phyloP scores from a whole-genome alignment of 1,139 yeast genomes.

The Yamadazyma taylorii region DNA sequence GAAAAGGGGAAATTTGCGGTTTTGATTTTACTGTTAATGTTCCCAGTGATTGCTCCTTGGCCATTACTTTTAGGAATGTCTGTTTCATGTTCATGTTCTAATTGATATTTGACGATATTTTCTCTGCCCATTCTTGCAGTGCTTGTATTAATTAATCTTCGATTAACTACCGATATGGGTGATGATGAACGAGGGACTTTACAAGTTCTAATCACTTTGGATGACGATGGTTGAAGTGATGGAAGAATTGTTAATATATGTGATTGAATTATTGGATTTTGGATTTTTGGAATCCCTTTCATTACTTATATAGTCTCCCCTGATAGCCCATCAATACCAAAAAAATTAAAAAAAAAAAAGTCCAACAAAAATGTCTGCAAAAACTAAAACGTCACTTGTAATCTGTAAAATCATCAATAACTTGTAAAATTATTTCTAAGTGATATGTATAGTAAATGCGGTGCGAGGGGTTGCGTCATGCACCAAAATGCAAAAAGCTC shows the following conservation, averaged over 20 bases:
- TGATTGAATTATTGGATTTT: no score
- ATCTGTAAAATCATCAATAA: neutral
- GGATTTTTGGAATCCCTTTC: no score
- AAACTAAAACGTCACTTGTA: conserved; percentile 1
- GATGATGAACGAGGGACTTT: neutral
- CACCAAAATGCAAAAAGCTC: no score
- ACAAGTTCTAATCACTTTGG: conserved; percentile 1
- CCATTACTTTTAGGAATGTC: conserved; percentile 23
- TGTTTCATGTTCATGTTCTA: conserved; percentile 42
- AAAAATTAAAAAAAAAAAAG: no score
- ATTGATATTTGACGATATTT: conserved; percentile 42
- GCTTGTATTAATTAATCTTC: conserved; percentile 3
- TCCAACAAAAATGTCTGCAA: conserved; percentile 4
- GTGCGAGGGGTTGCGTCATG: no score
- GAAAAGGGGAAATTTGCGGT: conserved; percentile 50
- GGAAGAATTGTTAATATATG: no score
- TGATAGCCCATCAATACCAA: neutral
- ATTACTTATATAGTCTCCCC: conserved; percentile 1
- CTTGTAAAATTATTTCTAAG: no score
- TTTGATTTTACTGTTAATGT: conserved; percentile 13
- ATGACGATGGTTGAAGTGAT: no score
- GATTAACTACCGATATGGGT: neutral
- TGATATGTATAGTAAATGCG: neutral
- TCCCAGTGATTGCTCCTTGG: conserved; percentile 7
- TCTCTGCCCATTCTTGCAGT: conserved; percentile 41